Conservation (phyloP, 306 rosid species). For the Pyrus betulifolia region DNA sequence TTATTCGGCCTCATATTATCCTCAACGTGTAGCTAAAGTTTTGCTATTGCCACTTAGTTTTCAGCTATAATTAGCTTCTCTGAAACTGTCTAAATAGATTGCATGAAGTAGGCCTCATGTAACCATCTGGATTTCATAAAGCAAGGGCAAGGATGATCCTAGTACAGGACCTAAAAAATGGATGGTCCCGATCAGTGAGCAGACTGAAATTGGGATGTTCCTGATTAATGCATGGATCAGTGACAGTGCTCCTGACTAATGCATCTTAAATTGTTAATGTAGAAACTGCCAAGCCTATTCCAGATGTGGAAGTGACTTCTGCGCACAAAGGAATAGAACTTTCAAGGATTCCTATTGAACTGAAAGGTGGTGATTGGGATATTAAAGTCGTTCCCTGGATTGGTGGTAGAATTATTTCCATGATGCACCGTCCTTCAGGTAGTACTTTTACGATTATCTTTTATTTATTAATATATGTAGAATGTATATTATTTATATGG, state of each 20-base stretch:
- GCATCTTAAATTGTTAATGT: conserved; percentile 7
- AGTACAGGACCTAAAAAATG: neutral
- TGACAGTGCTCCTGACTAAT: conserved; percentile 10
- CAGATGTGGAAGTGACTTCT: conserved; percentile 54
- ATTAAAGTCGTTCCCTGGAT: conserved; percentile 83
- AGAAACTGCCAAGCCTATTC: conserved; percentile 66
- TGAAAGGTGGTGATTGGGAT: conserved; percentile 66
- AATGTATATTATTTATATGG: neutral
- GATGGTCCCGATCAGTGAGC: neutral
- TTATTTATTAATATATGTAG: neutral
- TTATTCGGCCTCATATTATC: neutral
- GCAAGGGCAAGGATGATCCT: neutral
- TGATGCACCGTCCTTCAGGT: conserved; percentile 83
- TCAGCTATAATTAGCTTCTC: neutral
- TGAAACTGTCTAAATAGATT: neutral
- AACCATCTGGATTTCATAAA: neutral
- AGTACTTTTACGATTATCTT: conserved; percentile 4
- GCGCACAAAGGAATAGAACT: conserved; percentile 56
- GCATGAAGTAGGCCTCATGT: neutral
- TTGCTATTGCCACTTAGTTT: neutral
- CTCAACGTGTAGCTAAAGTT: neutral
- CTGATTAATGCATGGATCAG: too few species aligned
- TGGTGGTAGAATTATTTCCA: conserved; percentile 90
- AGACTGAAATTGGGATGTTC: neutral
- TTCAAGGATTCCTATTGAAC: conserved; percentile 60